Conservation (phyloP, 495 filamentous ascomycete genomes). For the Penicillium subrubescens region DNA sequence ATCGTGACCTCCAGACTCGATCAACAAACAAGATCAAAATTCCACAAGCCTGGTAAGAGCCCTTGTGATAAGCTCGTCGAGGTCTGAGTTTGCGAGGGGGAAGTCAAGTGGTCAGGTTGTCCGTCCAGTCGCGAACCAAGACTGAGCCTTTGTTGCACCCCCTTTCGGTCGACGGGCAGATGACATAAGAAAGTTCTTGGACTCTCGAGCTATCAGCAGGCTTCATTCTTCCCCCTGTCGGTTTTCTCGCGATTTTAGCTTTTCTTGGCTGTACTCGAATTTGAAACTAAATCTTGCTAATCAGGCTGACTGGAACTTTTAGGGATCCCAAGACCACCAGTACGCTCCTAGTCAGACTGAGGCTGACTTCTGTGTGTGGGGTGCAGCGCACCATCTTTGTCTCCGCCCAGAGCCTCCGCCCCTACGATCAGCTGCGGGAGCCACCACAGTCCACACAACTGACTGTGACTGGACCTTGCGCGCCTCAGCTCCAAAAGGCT, state of each 20-base stretch:
- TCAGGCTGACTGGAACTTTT: not conserved
- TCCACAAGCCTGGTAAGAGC: not conserved
- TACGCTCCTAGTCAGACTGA: not conserved
- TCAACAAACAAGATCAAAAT: not conserved
- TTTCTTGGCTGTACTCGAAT: not conserved
- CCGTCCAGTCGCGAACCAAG: not conserved
- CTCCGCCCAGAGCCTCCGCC: constrained; percentile 2
- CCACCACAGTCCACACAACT: not conserved
- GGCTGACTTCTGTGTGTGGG: not conserved
- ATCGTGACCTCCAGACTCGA: not conserved
- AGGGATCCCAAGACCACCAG: not conserved
- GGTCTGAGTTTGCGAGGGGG: constrained; percentile 1
- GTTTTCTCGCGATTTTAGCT: not conserved
- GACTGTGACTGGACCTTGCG: not conserved
- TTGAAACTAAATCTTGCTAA: constrained; percentile 5
- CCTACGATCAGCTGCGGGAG: not conserved
- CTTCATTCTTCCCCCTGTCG: not conserved
- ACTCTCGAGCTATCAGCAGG: not conserved
- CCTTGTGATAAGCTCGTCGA: not conserved
- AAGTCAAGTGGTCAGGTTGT: not conserved
- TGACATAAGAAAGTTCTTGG: constrained; percentile 4
- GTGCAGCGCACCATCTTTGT: not conserved
- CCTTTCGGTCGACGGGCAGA: not conserved
- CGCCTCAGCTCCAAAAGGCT: not conserved
- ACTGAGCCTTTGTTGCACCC: not conserved